Base-by-base conservation (phyloP, 2,329 filamentous ascomycete genomes). In the Colletotrichum chlorophyti region DNA sequence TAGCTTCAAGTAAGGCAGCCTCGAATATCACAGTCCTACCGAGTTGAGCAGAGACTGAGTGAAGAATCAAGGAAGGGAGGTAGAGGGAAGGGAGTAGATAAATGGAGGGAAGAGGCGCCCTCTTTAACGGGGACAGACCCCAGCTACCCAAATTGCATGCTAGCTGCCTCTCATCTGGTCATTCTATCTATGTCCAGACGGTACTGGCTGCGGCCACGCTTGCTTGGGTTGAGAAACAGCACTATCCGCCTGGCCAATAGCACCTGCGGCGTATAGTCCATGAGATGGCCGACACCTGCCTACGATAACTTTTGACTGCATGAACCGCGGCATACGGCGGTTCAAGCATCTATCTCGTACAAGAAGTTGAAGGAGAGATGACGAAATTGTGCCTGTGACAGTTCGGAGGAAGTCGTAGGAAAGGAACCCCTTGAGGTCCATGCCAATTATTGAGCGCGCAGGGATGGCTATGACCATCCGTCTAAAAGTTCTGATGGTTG, bases 391-490 rank as follows among this genome's bases (percentile, higher is more conserved):
- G 51, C 35, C 26, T 23, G 43, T 29, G 19, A 43, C 47, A 43
- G 26, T 26, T 11, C 23, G 34, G 17, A 31, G 43, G 27, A 29
- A 27, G 23, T 38, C 38, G 37, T 29, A 50, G 38, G 38, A 40
- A n/a, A 31, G 45, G 51, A 34, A 26, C 31, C 24, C 21, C 17
- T 14, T 10, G 17, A n/a, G 38, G 51, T 50, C 51, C 49, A 41
- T 57, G 51, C 45, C 38, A 50, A 49, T 43, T n/a, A 43, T 35
- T 23, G 32, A 57, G 51, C 51, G 52, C 29, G 31, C 31, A 60
- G 52, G 52, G n/a, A n/a, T n/a, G n/a, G 57, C 52, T 57, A 38
- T 50, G 57, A 50, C 57, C 27, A 11, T 60, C n/a, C 45, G 45
- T 50, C 43, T 42, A 29, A 31, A 31, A 57, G 32, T 32, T 45